phyloP scores from a whole-genome alignment of 2,329 filamentous ascomycete genomes.

The Ophiognomonia clavigignenti-juglandacearum region DNA sequence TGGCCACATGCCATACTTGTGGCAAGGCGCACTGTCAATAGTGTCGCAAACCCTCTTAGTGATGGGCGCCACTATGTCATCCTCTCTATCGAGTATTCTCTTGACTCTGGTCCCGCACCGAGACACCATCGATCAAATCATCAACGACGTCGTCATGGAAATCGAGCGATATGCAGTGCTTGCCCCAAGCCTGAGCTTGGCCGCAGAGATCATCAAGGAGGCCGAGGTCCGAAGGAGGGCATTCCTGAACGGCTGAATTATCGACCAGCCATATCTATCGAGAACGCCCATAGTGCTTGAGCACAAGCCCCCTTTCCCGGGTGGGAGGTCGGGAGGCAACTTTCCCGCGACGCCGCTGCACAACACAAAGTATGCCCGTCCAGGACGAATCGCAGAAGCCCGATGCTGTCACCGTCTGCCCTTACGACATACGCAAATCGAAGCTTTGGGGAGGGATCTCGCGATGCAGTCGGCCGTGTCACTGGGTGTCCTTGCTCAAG shows the following conservation, averaged over 20 bases:
- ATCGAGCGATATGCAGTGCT: slow-evolving; percentile 70
- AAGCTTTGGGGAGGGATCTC: no score
- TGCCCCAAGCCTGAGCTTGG: slow-evolving; percentile 69
- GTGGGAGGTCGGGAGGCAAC: neutral
- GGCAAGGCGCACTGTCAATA: slow-evolving; percentile 79
- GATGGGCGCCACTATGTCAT: slow-evolving; percentile 81
- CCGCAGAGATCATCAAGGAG: slow-evolving; percentile 77
- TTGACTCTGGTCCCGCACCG: slow-evolving; percentile 48
- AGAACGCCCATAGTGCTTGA: neutral
- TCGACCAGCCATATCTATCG: neutral
- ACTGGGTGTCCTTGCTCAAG: no score
- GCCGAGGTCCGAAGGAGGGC: slow-evolving; percentile 67
- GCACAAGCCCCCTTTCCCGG: neutral
- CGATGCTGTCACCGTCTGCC: no score
- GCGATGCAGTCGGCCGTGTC: no score
- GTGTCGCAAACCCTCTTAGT: slow-evolving; percentile 77
- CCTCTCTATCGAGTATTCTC: slow-evolving; percentile 64
- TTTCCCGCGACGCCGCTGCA: no score
- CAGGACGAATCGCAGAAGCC: no score
- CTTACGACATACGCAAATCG: no score
- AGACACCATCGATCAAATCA: slow-evolving; percentile 67
- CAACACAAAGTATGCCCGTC: no score
- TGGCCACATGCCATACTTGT: slow-evolving; percentile 80
- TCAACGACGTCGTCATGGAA: slow-evolving; percentile 71
- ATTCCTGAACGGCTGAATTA: slow-evolving; percentile 48